phyloP scores from a whole-genome alignment of 2,329 filamentous ascomycete genomes.

The Periglandula ipomoeae region DNA sequence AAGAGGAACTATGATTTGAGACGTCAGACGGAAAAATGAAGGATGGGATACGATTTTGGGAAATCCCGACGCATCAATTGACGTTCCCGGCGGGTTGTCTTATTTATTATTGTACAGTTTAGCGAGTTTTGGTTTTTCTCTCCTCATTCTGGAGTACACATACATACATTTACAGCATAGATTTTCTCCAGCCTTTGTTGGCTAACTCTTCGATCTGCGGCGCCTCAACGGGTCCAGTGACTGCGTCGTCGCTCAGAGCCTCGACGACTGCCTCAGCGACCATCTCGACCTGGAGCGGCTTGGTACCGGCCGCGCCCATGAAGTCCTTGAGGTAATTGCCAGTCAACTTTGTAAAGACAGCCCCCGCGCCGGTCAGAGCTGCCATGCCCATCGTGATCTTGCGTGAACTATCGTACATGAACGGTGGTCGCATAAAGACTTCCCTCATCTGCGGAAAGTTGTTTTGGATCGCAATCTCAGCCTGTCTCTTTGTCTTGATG shows the following conservation, averaged over 20 bases:
- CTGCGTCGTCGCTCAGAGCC: slow-evolving; percentile 63
- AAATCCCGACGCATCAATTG: too few relatives aligned
- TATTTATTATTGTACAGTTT: slow-evolving; percentile 22
- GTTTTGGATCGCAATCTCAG: slow-evolving; percentile 65
- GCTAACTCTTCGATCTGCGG: slow-evolving; percentile 74
- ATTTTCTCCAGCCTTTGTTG: slow-evolving; percentile 76
- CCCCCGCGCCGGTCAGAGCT: slow-evolving; percentile 63
- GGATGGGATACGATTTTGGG: too few relatives aligned
- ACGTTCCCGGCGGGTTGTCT: not conserved
- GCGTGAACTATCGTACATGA: slow-evolving; percentile 80
- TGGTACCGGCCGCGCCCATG: slow-evolving; percentile 74
- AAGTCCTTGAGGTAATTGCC: slow-evolving; percentile 67
- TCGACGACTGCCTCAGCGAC: slow-evolving; percentile 89
- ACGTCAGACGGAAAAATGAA: too few relatives aligned
- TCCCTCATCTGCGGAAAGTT: slow-evolving; percentile 67
- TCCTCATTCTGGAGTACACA: not conserved
- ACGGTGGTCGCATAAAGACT: slow-evolving; percentile 76
- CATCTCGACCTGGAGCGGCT: slow-evolving; percentile 77
- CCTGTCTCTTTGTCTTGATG: slow-evolving; percentile 84
- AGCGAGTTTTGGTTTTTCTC: slow-evolving; percentile 13
- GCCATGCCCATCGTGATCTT: slow-evolving; percentile 80
- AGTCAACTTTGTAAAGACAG: slow-evolving; percentile 66
- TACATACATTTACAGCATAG: slow-evolving; percentile 60
- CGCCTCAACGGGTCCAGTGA: slow-evolving; percentile 69
- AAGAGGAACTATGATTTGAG: slow-evolving; percentile 84